Base-by-base conservation (phyloP, 345 rosid species). In the Nasturtium officinale region DNA sequence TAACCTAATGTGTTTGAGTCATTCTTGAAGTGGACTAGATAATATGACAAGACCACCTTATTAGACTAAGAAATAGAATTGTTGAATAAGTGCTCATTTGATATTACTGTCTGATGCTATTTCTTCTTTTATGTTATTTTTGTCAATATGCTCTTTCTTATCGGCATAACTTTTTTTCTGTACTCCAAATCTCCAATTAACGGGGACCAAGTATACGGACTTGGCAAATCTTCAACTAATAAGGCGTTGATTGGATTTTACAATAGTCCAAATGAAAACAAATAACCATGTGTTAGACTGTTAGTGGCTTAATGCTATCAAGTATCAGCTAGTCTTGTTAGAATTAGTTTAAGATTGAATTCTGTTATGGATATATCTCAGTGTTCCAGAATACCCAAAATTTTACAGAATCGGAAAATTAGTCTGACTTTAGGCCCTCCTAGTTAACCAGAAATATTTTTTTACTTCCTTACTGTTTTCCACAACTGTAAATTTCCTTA, bases 11-110 rank as follows among this genome's bases (percentile, higher is more conserved):
- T 64, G 48, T 11, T 45, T 16, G 29, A 56, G 13, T 65, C 51
- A 33, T 56, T 25, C 65, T 57, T 56, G 25, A 73, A 65, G 58
- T 56, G 71, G 77, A 46, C 58, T 45, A 33, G 37, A 45, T 58
- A 72, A 62, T 20, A 47, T 23, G 23, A 30, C 26, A 21, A 54
- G 10, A 55, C 29, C 65, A n/a, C 13, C 43, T 28, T 13, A 7
- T 26, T 13, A 35, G 75, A 17, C 59, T 52, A 63, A 42, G 48
- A 63, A 43, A 73, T 43, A 73, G 3, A 54, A n/a, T 21, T 64
- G 40, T 45, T 33, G 38, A 46, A 35, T 37, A 42, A 73, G 10
- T 55, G 5, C 47, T 11, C 65, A 64, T 46, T 64, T 64, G 20
- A 32, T 54, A 30, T 69, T 69, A 56, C 32, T 1, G 0, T 47